Evolutionary conservation across 768 basidiomycete species (phyloP).

Genomic region (Termitomyces sp.): DNA sequence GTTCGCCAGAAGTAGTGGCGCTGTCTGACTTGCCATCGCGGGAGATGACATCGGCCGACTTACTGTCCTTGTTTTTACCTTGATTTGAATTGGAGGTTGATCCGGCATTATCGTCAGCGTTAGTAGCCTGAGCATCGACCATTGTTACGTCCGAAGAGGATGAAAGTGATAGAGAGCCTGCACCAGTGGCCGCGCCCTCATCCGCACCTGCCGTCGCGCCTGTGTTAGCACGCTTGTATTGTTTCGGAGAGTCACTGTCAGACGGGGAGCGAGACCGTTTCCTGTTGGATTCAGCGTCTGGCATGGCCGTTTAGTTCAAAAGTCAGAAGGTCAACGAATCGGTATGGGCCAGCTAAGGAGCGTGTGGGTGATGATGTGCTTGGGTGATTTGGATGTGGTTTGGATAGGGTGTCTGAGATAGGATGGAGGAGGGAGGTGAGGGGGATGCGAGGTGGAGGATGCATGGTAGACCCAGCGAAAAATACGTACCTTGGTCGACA

Average conservation of each 20-base stretch:
- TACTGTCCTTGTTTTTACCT: slow-evolving; percentile 42
- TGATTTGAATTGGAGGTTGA: slow-evolving; percentile 48
- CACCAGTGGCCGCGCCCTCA: slow-evolving; percentile 53
- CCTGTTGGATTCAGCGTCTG: slow-evolving; percentile 82
- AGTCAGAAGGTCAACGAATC: slow-evolving; percentile 30
- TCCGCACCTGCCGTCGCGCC: slow-evolving; percentile 62
- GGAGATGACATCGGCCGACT: slow-evolving; percentile 26
- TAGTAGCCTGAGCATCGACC: slow-evolving; percentile 52
- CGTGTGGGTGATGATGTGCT: slow-evolving; percentile 33
- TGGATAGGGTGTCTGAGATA: slow-evolving; percentile 44
- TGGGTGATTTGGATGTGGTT: slow-evolving; percentile 39
- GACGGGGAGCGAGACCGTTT: slow-evolving; percentile 87
- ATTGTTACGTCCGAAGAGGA: slow-evolving; percentile 58
- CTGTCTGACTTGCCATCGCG: slow-evolving; percentile 37
- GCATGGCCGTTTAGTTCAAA: slow-evolving; percentile 69
- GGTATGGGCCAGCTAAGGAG: slow-evolving; percentile 39
- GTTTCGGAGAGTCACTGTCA: slow-evolving; percentile 76
- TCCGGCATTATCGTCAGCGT: slow-evolving; percentile 55
- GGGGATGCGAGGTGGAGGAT: slow-evolving; percentile 57
- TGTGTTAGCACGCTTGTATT: slow-evolving; percentile 81
- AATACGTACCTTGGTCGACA: slow-evolving; percentile 21
- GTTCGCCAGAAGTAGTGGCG: slow-evolving; percentile 46
- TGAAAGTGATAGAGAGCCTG: slow-evolving; percentile 32
- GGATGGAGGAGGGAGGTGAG: slow-evolving; percentile 50
- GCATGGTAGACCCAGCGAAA: slow-evolving; percentile 25